phyloP scores from a whole-genome alignment of 2,329 filamentous ascomycete genomes.

The Sporothrix inflata region DNA sequence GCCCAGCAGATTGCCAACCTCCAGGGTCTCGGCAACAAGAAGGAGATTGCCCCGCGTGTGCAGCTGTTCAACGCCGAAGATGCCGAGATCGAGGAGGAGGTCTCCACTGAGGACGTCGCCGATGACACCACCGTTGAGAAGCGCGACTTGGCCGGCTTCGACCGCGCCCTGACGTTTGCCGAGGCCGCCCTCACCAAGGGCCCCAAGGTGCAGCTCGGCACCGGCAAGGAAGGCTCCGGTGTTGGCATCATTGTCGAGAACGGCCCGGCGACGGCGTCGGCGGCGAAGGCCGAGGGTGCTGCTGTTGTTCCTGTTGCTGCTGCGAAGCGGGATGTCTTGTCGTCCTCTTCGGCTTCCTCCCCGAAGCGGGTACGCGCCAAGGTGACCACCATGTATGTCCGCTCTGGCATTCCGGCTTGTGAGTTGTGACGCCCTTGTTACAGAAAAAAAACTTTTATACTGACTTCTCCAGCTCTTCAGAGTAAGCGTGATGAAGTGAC shows the following conservation, averaged over 20 bases:
- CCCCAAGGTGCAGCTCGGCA: constrained; percentile 54
- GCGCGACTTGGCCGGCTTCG: constrained; percentile 53
- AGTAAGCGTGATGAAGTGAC: constrained; percentile 30
- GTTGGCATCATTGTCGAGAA: constrained; percentile 44
- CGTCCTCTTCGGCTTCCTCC: constrained; percentile 18
- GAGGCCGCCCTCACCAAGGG: constrained; percentile 50
- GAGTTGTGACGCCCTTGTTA: constrained; percentile 36
- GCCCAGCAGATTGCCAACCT: constrained; percentile 49
- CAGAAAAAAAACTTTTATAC: neutral
- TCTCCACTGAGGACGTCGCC: neutral
- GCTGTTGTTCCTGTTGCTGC: neutral
- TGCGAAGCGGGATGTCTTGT: constrained; percentile 34
- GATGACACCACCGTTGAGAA: constrained; percentile 39
- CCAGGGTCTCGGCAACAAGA: constrained; percentile 56
- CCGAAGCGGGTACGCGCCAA: constrained; percentile 46
- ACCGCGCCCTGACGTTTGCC: constrained; percentile 51
- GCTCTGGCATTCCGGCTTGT: constrained; percentile 49
- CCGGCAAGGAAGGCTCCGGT: constrained; percentile 48
- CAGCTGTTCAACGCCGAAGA: constrained; percentile 31
- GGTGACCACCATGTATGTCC: constrained; percentile 53
- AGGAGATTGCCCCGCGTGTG: constrained; percentile 51
- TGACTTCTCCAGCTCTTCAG: constrained; percentile 38
- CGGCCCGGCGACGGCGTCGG: constrained; percentile 32
- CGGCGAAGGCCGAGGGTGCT: constrained; percentile 15
- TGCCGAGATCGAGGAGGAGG: constrained; percentile 34